Evolutionary conservation across 73 alveolate genomes (phyloP).

Genomic region (Symbiodinium natans): DNA sequence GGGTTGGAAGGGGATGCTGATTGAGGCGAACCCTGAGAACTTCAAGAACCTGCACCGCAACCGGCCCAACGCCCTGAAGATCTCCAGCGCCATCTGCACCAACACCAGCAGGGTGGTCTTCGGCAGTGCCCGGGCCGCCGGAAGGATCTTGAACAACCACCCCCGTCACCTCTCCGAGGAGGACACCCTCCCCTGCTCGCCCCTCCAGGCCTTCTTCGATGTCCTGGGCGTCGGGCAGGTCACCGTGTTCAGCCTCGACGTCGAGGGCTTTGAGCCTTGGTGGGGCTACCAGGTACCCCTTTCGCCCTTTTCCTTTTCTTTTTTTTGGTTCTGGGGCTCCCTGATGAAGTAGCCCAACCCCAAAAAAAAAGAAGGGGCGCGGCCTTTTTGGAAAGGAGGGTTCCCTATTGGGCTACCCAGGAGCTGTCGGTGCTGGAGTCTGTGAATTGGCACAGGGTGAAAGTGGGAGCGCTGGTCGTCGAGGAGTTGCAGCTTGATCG

Average conservation of each 20-base stretch:
- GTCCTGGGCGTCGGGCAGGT: background rate
- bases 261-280: background rate
- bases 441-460: too few relatives aligned
- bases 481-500: too few relatives aligned
- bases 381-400: too few relatives aligned
- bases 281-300: too few relatives aligned
- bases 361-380: too few relatives aligned
- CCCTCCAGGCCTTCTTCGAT: background rate
- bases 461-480: too few relatives aligned
- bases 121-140: background rate
- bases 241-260: background rate
- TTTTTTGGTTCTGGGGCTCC: too few relatives aligned
- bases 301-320: too few relatives aligned
- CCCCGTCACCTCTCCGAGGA: too few relatives aligned
- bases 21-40: background rate
- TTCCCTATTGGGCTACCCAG: too few relatives aligned
- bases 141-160: background rate
- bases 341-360: too few relatives aligned
- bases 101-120: background rate
- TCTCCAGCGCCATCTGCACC: background rate
- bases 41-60: background rate
- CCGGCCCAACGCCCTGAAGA: background rate
- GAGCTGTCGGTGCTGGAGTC: too few relatives aligned
- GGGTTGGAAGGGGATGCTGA: background rate
- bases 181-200: background rate